These are phyloP conservation scores for Lasiodiplodia gonubiensis DNA, from an alignment of 2,329 filamentous ascomycete genomes.

Conservation along the genomic window DNA sequence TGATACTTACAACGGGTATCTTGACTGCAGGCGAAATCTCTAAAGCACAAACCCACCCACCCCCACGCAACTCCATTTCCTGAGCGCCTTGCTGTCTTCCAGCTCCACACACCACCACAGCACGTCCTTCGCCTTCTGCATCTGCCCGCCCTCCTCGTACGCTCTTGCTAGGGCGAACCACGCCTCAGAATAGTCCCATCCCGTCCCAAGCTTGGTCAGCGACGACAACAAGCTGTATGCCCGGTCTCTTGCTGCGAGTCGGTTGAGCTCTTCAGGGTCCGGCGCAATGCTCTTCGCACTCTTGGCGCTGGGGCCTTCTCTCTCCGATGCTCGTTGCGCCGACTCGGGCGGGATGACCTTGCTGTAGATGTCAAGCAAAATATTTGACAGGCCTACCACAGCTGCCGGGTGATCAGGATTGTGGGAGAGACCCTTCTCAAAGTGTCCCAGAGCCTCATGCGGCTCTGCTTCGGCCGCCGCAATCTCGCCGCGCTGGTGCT, in stretches of 20 bases:
- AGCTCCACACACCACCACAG: slow-evolving; percentile 98
- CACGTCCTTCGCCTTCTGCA: slow-evolving; percentile 87
- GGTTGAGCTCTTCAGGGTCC: slow-evolving; percentile 72
- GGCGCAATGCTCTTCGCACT: slow-evolving; percentile 28
- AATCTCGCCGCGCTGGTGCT: slow-evolving; percentile 68
- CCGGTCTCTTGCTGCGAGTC: slow-evolving; percentile 86
- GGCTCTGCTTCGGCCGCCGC: slow-evolving; percentile 65
- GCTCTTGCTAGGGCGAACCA: slow-evolving; percentile 89
- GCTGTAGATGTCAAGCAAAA: slow-evolving; percentile 84
- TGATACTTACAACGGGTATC: slow-evolving; percentile 29
- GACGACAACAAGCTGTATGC: slow-evolving; percentile 83
- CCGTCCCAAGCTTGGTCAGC: slow-evolving; percentile 81
- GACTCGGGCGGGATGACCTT: slow-evolving; percentile 66
- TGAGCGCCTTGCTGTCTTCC: slow-evolving; percentile 80
- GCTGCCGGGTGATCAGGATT: slow-evolving; percentile 79
- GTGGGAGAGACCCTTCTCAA: slow-evolving; percentile 81
- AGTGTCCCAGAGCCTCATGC: slow-evolving; percentile 74
- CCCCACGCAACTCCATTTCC: slow-evolving; percentile 75
- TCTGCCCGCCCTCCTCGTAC: slow-evolving; percentile 84
- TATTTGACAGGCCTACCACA: slow-evolving; percentile 80
- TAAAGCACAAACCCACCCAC: slow-evolving; percentile 29
- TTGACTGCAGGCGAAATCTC: slow-evolving; percentile 8
- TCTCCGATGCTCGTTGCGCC: slow-evolving; percentile 35
- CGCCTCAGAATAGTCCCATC: slow-evolving; percentile 92
- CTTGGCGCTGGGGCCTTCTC: neutral